Base-by-base conservation (phyloP, 352 stramenopile genomes). In the Aphanomyces cochlioides region DNA sequence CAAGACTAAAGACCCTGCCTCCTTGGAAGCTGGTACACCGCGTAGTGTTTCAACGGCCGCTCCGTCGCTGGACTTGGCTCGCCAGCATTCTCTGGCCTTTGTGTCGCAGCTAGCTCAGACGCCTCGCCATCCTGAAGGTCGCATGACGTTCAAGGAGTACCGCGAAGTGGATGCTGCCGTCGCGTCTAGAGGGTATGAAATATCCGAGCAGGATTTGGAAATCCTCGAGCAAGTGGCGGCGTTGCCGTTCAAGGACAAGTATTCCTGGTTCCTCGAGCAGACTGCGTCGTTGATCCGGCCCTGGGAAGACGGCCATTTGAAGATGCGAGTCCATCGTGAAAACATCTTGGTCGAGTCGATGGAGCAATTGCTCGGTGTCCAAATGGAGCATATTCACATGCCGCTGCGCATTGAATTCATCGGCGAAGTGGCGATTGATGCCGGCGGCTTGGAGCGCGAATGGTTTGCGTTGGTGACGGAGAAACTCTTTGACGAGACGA, bases 141-240 rank as follows among this genome's bases (percentile, higher is more conserved):
- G 87, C 56, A 93, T 95, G 85, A 93, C 85, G 37, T 95, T 95
- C 68, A 93, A 93, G 69, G 87, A 95, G 63, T 93, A 93, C 74
- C 81, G 84, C 37, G 87, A 95, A 80, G 87, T 94, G 37, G 87
- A 95, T 69, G 87, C 87, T 1, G 84, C 85, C 58, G 84, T 95
- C 61, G 87, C 87, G 4, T 95, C 87, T 45, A 81, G 85, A 34
- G 87, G 87, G 5, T 95, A 95, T 73, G 87, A 95, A 76, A 95
- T 95, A 64, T 92, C 85, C 45, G 85, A 92, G 66, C 84, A 95
- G 67, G 87, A 95, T 59, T 60, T 95, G 68, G 87, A 92, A 73
- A 92, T 95, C 67, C 75, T 95, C 4, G 87, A 93, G 61, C 85
- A 95, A 70, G 85, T 95, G 50, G 85, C 87, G 1, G 85, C 87